Evolutionary conservation across 768 basidiomycete genomes (phyloP).

Genomic region (Kwoniella shandongensis): DNA sequence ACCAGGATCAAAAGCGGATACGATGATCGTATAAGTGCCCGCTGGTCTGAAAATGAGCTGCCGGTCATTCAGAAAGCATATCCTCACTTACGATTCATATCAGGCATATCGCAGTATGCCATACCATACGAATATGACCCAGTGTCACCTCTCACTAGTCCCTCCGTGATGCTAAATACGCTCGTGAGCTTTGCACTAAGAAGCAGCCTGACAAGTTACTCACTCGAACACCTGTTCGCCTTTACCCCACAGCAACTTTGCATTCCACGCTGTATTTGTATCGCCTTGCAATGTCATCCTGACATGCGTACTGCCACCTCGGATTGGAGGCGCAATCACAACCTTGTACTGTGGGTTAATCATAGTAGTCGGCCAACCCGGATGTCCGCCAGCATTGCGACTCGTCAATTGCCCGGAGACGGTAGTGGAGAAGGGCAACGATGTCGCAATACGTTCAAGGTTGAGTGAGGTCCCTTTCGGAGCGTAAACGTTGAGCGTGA

Average conservation of each 20-base stretch:
- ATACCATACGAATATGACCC: constrained; percentile 80
- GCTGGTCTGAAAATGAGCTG: constrained; percentile 53
- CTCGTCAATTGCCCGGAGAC: constrained; percentile 64
- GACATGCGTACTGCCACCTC: constrained; percentile 44
- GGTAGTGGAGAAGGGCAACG: constrained; percentile 32
- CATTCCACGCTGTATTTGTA: constrained; percentile 71
- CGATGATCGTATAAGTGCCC: constrained; percentile 78
- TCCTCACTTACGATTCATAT: constrained; percentile 59
- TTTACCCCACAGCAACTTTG: constrained; percentile 70
- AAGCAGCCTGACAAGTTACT: constrained; percentile 45
- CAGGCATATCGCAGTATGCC: constrained; percentile 59
- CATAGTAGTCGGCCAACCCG: constrained; percentile 76
- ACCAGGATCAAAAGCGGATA: constrained; percentile 77
- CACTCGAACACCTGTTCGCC: constrained; percentile 75
- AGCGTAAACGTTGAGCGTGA: constrained; percentile 38
- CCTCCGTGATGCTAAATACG: constrained; percentile 57
- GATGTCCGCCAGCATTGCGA: constrained; percentile 81
- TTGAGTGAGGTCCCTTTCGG: constrained; percentile 12
- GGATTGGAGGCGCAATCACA: constrained; percentile 57
- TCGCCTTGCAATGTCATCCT: constrained; percentile 61
- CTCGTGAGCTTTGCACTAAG: neutral
- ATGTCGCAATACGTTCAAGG: constrained; percentile 29
- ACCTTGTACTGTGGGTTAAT: constrained; percentile 85
- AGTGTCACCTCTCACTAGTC: constrained; percentile 70
- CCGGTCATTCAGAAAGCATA: neutral